Conservation (phyloP, 2,329 filamentous ascomycete species). For the Cryphonectria japonica region DNA sequence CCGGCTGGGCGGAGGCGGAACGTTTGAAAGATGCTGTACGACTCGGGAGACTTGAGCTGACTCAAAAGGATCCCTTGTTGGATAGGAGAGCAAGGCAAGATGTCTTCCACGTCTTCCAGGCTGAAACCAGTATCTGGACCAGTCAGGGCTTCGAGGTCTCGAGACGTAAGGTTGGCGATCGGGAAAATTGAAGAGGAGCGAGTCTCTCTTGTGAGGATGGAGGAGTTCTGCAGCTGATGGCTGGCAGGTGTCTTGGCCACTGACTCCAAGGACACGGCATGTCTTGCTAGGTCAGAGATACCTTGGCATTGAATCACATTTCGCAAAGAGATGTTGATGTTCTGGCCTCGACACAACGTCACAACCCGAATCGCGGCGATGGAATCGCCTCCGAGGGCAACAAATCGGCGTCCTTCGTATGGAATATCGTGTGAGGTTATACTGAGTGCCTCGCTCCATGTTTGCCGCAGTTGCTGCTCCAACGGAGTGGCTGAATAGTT, state of each 20-base stretch:
- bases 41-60: conserved; percentile 34
- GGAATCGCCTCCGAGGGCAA: conserved; percentile 49
- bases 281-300: conserved; percentile 25
- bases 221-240: not conserved
- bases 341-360: conserved; percentile 43
- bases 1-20: conserved; percentile 23
- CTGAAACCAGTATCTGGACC: conserved; percentile 30
- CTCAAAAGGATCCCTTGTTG: conserved; percentile 44
- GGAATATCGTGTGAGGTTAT: not conserved
- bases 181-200: not conserved
- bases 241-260: not conserved
- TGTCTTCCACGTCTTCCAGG: conserved; percentile 37
- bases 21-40: conserved; percentile 29
- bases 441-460: conserved; percentile 30
- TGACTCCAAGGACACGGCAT: conserved; percentile 11
- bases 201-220: not conserved
- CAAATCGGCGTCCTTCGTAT: conserved; percentile 49
- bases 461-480: conserved; percentile 31
- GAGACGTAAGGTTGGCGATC: not conserved
- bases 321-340: conserved; percentile 45
- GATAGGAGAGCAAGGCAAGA: conserved; percentile 45
- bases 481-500: conserved; percentile 29
- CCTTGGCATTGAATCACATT: conserved; percentile 44
- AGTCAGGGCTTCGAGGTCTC: not conserved
- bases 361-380: conserved; percentile 53